Evolutionary conservation across 202 grass and related monocot species (phyloP), one percentile per base, ranked within the genome.

Genomic region (Sporobolus alterniflorus): DNA sequence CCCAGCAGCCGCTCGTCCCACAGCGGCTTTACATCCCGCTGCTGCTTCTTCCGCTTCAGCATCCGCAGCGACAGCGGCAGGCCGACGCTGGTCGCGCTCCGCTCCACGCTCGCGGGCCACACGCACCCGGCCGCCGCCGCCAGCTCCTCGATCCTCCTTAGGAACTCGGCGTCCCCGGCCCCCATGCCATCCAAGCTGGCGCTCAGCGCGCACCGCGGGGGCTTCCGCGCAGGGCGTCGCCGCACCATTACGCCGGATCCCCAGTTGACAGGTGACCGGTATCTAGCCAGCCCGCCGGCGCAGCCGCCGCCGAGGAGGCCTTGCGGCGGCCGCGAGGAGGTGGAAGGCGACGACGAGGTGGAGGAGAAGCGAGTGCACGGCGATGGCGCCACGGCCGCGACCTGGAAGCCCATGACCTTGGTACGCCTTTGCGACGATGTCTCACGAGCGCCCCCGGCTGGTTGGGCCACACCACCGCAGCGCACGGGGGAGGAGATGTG

Each of bases 51-150:
- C 79, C 83, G 83, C 83, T 98, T 98, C 69, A 98, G 89, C 67
- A 98, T 91, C 71, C 96, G 69, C 31, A 98, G 89, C 25, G 93
- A 98, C 24, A 94, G 85, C 11, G 96, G 96, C n/a, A 98, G 24
- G 16, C 89, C 80, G 17, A 85, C 85, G 74, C 60, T 72, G 82
- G 66, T 83, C 7, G 87, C 75, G 74, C 88, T 93, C 43, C 17
- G 84, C 89, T 95, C 87, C 49, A 96, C 43, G 88, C 41, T 87
- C 17, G 80, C 75, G 3, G 89, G 86, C 83, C 79, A 86, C 16
- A 59, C 88, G 50, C 78, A 90, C 0, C 83, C 83, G n/a, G 69
- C 64, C 69, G 79, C 33, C 29, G 84, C 79, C 39, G 79, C 82
- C 15, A 91, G 88, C 77, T 98, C 90, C 87, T 90, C 84, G 61